Conservation (phyloP, 371 early-diverging fungal species). For the Parasitella parasitica region DNA sequence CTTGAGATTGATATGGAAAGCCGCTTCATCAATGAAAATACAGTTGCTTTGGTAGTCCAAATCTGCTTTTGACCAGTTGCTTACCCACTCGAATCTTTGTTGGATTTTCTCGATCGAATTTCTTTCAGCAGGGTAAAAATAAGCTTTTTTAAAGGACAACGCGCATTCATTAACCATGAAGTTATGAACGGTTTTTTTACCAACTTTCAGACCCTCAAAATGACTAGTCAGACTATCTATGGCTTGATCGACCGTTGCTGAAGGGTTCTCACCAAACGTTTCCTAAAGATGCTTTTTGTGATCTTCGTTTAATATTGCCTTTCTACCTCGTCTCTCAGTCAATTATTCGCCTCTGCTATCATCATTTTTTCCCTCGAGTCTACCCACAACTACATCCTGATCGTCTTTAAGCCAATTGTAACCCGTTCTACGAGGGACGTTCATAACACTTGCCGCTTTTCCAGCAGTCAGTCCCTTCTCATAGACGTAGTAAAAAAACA, state of each 20-base stretch:
- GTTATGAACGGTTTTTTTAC: not conserved
- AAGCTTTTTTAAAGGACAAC: too few species aligned
- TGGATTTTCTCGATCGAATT: not conserved
- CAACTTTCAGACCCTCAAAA: not conserved
- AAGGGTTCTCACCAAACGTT: slow-evolving; percentile 6
- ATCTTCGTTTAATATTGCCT: not conserved
- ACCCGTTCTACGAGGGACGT: slow-evolving; percentile 7
- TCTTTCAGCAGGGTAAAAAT: too few species aligned
- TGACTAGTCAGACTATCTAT: not conserved
- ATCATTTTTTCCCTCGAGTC: slow-evolving; percentile 1
- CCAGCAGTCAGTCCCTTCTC: slow-evolving; percentile 13
- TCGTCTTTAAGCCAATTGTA: slow-evolving; percentile 5
- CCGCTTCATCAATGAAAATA: slow-evolving; percentile 9
- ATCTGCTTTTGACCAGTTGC: slow-evolving; percentile 5
- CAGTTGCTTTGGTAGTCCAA: slow-evolving; percentile 8
- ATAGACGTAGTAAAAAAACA: slow-evolving; percentile 5
- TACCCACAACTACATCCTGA: not conserved
- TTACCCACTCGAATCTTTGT: not conserved
- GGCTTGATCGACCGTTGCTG: not conserved
- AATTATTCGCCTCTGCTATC: not conserved
- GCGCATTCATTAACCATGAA: not conserved
- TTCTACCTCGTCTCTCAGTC: not conserved
- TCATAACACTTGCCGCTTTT: not conserved
- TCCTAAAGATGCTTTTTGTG: slow-evolving; percentile 9
- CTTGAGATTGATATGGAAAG: slow-evolving; percentile 15